These are phyloP conservation scores for Pelargonium citronellum DNA, from an alignment of 441 rosid genomes.

Conservation along the genomic window DNA sequence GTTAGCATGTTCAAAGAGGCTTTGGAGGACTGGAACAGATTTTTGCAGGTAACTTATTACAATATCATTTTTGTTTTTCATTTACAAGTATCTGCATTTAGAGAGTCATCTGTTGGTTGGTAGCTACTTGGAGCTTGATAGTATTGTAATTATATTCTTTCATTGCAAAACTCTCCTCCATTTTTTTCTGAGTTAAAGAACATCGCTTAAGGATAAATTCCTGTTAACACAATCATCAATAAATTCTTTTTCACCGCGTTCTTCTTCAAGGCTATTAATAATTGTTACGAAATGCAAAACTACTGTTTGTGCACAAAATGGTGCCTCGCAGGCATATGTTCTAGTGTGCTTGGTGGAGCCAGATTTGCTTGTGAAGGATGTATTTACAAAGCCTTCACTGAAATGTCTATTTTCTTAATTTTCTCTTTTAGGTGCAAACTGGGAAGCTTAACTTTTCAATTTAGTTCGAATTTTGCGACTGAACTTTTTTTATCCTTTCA, in stretches of 20 bases:
- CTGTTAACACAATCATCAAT: background rate
- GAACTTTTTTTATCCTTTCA: too few relatives aligned
- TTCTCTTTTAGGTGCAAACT: too few relatives aligned
- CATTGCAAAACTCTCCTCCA: background rate
- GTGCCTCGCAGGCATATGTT: background rate
- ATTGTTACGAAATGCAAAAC: background rate
- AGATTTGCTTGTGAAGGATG: background rate
- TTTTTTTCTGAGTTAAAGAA: background rate
- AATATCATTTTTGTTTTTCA: too few relatives aligned
- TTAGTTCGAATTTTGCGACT: too few relatives aligned
- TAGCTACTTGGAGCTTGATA: slow-evolving; percentile 8
- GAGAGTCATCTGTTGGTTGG: background rate
- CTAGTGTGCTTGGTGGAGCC: background rate
- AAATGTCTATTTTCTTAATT: too few relatives aligned
- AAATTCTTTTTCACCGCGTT: background rate
- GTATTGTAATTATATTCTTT: slow-evolving; percentile 7
- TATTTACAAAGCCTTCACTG: too few relatives aligned
- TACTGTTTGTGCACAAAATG: background rate
- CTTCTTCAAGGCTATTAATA: background rate
- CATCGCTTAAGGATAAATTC: background rate
- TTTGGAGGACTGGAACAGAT: slow-evolving; percentile 82
- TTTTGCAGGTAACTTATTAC: slow-evolving; percentile 48
- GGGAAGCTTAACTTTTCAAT: too few relatives aligned
- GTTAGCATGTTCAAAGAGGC: slow-evolving; percentile 85
- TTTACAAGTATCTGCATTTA: too few relatives aligned